These are phyloP conservation scores for Mycena polygramma DNA, from an alignment of 768 basidiomycete species.

Conservation along the genomic window DNA sequence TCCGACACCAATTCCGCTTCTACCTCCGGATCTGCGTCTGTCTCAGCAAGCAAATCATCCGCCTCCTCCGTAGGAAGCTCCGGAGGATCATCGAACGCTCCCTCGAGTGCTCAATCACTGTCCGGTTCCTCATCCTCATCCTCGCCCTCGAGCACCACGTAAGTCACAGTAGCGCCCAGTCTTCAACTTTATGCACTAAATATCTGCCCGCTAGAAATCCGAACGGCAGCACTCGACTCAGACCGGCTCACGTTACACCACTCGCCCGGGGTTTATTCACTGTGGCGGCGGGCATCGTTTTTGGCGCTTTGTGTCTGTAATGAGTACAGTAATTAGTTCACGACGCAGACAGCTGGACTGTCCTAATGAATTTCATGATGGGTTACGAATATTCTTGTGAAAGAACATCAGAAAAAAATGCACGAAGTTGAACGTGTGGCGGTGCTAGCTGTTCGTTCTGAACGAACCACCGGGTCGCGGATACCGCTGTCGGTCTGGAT, in stretches of 20 bases:
- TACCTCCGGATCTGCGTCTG: conserved; percentile 9
- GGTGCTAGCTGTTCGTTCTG: neutral
- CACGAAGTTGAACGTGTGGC: neutral
- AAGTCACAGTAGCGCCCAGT: neutral
- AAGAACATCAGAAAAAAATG: too few relatives aligned
- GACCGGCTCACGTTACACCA: conserved; percentile 10
- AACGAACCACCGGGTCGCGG: too few relatives aligned
- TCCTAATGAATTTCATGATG: conserved; percentile 18
- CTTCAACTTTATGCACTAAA: neutral
- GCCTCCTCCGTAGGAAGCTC: conserved; percentile 6
- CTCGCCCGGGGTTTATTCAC: conserved; percentile 30
- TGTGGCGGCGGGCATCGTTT: conserved; percentile 18
- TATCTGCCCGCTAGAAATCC: neutral
- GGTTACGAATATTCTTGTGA: neutral
- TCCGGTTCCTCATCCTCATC: neutral
- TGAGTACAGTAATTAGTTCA: conserved; percentile 8
- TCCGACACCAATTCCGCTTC: neutral
- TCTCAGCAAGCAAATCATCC: conserved; percentile 1
- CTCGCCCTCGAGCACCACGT: conserved; percentile 11
- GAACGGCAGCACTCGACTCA: conserved; percentile 12
- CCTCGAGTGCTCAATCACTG: conserved; percentile 1
- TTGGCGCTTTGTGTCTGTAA: conserved; percentile 26
- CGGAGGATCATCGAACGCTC: conserved; percentile 4
- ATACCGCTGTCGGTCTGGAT: too few relatives aligned
- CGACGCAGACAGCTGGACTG: conserved; percentile 30